Evolutionary conservation across 208 protist species (phyloP).

Genomic region (Wallacemonas sp.): DNA sequence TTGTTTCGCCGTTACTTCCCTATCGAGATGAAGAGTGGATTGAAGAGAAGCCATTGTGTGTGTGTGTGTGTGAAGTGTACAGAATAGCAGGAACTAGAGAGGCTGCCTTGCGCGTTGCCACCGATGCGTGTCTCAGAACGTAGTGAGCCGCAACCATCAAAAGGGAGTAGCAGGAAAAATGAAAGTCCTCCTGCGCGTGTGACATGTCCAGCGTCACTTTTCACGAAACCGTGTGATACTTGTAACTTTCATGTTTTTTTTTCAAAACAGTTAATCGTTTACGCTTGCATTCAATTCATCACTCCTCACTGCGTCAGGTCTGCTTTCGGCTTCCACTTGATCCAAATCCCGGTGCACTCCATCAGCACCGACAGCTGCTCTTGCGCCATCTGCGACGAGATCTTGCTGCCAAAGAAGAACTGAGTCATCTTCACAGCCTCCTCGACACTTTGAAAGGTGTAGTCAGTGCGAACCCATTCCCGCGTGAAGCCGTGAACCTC

Average conservation of each 20-base stretch:
- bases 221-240: too few species aligned
- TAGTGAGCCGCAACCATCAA: too few species aligned
- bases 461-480: conserved; percentile 81
- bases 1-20: too few species aligned
- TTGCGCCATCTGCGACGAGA: conserved; percentile 22
- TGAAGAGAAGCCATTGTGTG: background rate
- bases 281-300: background rate
- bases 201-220: too few species aligned
- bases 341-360: conserved; percentile 89
- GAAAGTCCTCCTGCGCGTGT: too few species aligned
- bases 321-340: conserved; percentile 42
- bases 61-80: too few species aligned
- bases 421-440: conserved; percentile 62
- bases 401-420: conserved; percentile 81
- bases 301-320: background rate
- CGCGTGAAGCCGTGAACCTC: conserved; percentile 52
- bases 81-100: too few species aligned
- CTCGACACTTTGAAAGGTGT: conserved; percentile 51
- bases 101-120: too few species aligned
- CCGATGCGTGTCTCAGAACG: too few species aligned
- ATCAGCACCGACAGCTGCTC: conserved; percentile 32
- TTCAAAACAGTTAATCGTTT: background rate
- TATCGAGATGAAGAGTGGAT: too few species aligned
- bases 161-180: too few species aligned
- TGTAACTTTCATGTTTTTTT: background rate